Evolutionary conservation across 768 basidiomycete genomes (phyloP).

Genomic region (Hygrophorus russula): DNA sequence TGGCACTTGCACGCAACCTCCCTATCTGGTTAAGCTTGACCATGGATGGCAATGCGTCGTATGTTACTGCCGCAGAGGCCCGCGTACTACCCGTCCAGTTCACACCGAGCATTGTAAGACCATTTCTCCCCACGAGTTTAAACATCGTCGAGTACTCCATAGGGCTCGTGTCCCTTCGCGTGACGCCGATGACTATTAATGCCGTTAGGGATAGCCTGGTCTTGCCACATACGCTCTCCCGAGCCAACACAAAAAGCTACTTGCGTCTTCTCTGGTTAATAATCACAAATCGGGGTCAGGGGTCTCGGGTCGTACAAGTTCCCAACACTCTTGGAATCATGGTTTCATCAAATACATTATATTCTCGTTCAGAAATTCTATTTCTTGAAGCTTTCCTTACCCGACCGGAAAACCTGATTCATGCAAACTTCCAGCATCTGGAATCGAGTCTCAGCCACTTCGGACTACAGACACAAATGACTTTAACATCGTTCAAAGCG

Average conservation of each 20-base stretch:
- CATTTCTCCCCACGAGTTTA: no score
- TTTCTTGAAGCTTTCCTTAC: conserved; percentile 25
- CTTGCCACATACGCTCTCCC: neutral
- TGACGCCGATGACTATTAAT: no score
- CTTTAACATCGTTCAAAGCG: conserved; percentile 22
- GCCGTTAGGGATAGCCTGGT: no score
- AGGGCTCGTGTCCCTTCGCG: no score
- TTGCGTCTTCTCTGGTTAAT: neutral
- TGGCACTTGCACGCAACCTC: conserved; percentile 15
- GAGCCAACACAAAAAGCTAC: neutral
- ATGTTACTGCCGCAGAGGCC: conserved; percentile 6
- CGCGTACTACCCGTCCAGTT: conserved; percentile 14
- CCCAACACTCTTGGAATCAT: conserved; percentile 21
- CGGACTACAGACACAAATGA: conserved; percentile 21
- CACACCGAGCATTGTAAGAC: conserved; percentile 1
- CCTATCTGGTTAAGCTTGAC: conserved; percentile 22
- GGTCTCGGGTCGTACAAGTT: conserved; percentile 13
- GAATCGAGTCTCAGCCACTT: conserved; percentile 16
- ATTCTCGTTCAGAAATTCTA: conserved; percentile 20
- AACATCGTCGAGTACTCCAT: no score
- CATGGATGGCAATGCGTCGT: neutral
- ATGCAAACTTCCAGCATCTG: conserved; percentile 16
- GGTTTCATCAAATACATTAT: conserved; percentile 17
- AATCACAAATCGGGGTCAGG: neutral
- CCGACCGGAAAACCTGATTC: conserved; percentile 21